Evolutionary conservation across 2,329 filamentous ascomycete genomes (phyloP), one percentile per base, ranked within the genome.

Genomic region (Didymella lethalis): DNA sequence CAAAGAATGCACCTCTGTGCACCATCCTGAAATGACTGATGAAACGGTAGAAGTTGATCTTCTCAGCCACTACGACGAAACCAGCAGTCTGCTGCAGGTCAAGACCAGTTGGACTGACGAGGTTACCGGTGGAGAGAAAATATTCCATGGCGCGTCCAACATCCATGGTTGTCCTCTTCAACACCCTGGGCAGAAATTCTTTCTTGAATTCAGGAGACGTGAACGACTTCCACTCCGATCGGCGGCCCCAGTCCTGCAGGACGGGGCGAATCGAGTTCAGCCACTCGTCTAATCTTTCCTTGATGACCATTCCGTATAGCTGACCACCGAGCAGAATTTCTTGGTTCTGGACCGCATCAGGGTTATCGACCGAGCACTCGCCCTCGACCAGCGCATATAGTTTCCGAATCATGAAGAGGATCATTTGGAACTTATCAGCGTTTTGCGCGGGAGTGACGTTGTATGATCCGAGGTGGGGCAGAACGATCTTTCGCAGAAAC

Each of bases 11-110:
- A 83, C 95, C 95, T 88, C 95, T 88, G 81, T 99, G 95, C 57
- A 99, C 92, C 93, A 97, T 97, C 67, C 95, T 90, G 85, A 99
- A 99, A 78, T 99, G 95, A 78, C 92, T 95, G 81, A 99, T 96
- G 81, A 98, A 99, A 71, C 95, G 92, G 72, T 96, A 88, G 77
- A 98, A 99, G 81, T 99, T 99, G 75, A 99, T 94, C 84, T 98
- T 98, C 77, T 99, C 95, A 2, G 95, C 95, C 50, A 98, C 93
- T 49, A 99, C 93, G 0, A 92, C 96, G 78, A 96, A 99, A 63
- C 95, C 95, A 12, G 94, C 95, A 0, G 90, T 89, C 78, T 99
- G 95, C 75, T 98, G 95, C 71, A 97, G 79, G 84, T 99, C 95
- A 40, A 99, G 84, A 64, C 95, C 95, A 29, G 92, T 96, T 14